A percentile compares a stretch with the other conserved stretches of the same genome.
Conservation (phyloP, 805 yeast genomes). For the Sungouiella thailandica region DNA sequence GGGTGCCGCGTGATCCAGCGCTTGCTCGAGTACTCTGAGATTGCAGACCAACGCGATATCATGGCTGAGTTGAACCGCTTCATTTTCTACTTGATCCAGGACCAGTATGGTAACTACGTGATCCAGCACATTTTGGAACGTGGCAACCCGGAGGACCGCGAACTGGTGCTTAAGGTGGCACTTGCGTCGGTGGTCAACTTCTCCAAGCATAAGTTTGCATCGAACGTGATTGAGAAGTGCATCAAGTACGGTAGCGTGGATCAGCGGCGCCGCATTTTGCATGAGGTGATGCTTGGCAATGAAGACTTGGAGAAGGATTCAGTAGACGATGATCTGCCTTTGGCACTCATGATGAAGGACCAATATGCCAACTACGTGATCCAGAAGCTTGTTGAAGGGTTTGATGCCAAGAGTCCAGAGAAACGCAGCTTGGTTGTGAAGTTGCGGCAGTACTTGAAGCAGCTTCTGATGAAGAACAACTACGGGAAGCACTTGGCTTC, state of each 20-base stretch:
- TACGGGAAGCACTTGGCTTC: conserved; percentile 82
- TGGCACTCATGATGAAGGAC: conserved; percentile 93
- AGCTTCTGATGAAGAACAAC: conserved; percentile 55
- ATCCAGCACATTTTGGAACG: conserved; percentile 91
- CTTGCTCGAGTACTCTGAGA: conserved; percentile 71
- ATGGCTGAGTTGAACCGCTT: conserved; percentile 68
- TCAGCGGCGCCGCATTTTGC: conserved; percentile 61
- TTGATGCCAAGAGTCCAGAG: conserved; percentile 56
- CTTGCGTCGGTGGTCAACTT: conserved; percentile 68
- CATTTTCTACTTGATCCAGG: conserved; percentile 76
- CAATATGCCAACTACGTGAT: conserved; percentile 97
- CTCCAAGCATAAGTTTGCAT: conserved; percentile 96
- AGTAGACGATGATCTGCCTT: conserved; percentile 61
- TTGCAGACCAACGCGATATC: conserved; percentile 60
- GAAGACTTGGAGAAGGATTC: conserved; percentile 42
- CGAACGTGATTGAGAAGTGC: conserved; percentile 94
- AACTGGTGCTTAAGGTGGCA: conserved; percentile 61
- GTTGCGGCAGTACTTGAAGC: conserved; percentile 74
- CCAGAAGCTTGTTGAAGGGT: conserved; percentile 84
- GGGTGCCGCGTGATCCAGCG: conserved; percentile 98
- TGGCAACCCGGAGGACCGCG: conserved; percentile 61
- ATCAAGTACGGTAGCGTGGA: conserved; percentile 63
- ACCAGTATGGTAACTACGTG: conserved; percentile 96
- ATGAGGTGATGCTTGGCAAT: conserved; percentile 55
- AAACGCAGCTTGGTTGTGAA: conserved; percentile 66